Evolutionary conservation across 371 early-diverging fungal species (phyloP).

Genomic region (Haplosporangium sp.): DNA sequence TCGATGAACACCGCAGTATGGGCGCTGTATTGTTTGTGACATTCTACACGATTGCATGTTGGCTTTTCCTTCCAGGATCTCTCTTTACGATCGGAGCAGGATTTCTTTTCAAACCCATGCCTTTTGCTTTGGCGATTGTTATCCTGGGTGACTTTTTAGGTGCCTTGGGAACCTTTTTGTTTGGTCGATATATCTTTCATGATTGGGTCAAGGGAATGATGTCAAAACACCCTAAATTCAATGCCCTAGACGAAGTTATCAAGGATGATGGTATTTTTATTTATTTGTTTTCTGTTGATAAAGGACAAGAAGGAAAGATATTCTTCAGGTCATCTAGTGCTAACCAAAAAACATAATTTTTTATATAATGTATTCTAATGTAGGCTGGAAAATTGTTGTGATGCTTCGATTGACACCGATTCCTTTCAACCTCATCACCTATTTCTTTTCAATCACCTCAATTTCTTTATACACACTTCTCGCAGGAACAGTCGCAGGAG

Average conservation of each 20-base stretch:
- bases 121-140: conserved; percentile 50
- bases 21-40: conserved; percentile 52
- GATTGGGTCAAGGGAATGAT: conserved; percentile 57
- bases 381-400: conserved; percentile 60
- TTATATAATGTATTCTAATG: not conserved
- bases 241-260: conserved; percentile 52
- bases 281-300: not conserved
- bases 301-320: too few relatives aligned
- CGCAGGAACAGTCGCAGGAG: conserved; percentile 50
- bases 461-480: conserved; percentile 45
- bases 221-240: conserved; percentile 47
- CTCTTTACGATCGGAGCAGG: conserved; percentile 58
- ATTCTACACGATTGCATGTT: conserved; percentile 48
- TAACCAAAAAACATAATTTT: too few relatives aligned
- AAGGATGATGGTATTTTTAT: conserved; percentile 53
- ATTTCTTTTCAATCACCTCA: conserved; percentile 57
- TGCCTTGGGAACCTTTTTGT: conserved; percentile 55
- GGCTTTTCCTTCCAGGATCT: conserved; percentile 57
- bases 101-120: conserved; percentile 56
- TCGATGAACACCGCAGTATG: conserved; percentile 44
- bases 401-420: conserved; percentile 56
- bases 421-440: conserved; percentile 58
- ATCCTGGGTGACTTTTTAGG: conserved; percentile 49
- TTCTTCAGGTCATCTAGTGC: too few relatives aligned
- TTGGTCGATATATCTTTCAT: conserved; percentile 56